Evolutionary conservation across 2,329 filamentous ascomycete genomes (phyloP).

Genomic region (Penicillium brevicompactum): DNA sequence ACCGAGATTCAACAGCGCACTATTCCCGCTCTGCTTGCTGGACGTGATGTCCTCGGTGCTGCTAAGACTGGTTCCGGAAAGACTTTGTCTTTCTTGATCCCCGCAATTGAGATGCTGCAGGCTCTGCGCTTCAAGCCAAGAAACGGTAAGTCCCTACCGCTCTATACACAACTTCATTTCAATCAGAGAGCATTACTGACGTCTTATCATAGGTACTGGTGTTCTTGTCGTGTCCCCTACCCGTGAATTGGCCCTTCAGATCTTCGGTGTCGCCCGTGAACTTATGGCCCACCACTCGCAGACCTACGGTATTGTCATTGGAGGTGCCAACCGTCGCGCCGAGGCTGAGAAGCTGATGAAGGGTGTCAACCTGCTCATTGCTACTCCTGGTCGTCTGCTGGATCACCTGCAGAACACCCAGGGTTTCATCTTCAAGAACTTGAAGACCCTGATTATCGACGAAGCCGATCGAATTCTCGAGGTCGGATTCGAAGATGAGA

Average conservation of each 20-base stretch:
- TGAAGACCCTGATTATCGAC: constrained; percentile 90
- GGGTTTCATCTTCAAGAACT: constrained; percentile 87
- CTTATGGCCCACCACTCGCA: constrained; percentile 93
- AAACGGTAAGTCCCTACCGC: constrained; percentile 59
- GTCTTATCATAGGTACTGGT: constrained; percentile 62
- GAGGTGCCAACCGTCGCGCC: constrained; percentile 84
- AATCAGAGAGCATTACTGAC: constrained; percentile 8
- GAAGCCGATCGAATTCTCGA: constrained; percentile 96
- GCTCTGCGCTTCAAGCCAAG: constrained; percentile 91
- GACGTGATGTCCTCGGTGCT: constrained; percentile 88
- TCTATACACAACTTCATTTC: background rate
- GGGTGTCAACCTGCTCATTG: constrained; percentile 92
- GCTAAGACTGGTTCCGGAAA: constrained; percentile 97
- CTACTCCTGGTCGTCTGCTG: constrained; percentile 86
- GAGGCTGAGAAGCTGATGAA: constrained; percentile 94
- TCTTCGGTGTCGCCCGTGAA: constrained; percentile 91
- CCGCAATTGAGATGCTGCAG: constrained; percentile 89
- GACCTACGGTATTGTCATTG: constrained; percentile 94
- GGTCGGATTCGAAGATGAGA: constrained; percentile 98
- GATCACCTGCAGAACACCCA: constrained; percentile 94
- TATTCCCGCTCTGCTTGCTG: constrained; percentile 85
- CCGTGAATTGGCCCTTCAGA: constrained; percentile 89
- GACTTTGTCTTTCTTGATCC: constrained; percentile 91
- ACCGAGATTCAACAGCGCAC: constrained; percentile 88
- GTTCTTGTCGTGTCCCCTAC: constrained; percentile 93